Base-by-base conservation (phyloP, 345 rosid species). In the Moricandia moricandioides region DNA sequence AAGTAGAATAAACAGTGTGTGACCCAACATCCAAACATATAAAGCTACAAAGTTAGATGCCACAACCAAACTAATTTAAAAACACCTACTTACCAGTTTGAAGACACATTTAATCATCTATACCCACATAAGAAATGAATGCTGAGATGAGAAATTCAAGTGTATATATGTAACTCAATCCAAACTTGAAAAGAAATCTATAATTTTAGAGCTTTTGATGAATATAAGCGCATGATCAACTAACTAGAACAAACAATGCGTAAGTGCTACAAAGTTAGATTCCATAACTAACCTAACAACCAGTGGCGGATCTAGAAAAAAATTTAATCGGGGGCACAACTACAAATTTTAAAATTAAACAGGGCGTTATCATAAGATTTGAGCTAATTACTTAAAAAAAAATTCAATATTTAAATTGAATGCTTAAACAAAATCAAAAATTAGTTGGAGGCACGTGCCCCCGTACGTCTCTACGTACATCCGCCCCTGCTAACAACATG, bases 111-210 rank as follows among this genome's bases (percentile, higher is more conserved):
- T 21, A 59, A 59, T 4, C 63, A n/a, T 59, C 63, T 59, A 30
- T 30, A 30, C 63, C 30, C 39, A 10, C 39, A n/a, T 21, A n/a
- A 29, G 7, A 58, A 29, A 58, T 29, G 63, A 29, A 29, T 29
- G 18, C n/a, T 29, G 13, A 29, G 62, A 74, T 57, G 78, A 18
- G 7, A 74, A 33, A 66, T 34, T 67, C 37, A 45, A 65, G 65
- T 56, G n/a, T 27, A 39, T 37, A 39, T 34, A 55, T 16, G 55
- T 9, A 62, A 24, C 5, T 62, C 9, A 56, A 30, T 21, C 24
- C 2, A 21, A 21, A 21, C 24, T 21, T n/a, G n/a, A n/a, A n/a
- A n/a, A n/a, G n/a, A n/a, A n/a, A n/a, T n/a, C n/a, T 21, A 21
- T 21, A 21, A 21, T 1, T 21, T 21, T 21, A 0, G 24, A 21